These are phyloP conservation scores for Suillus spraguei DNA, from an alignment of 768 basidiomycete genomes.

Conservation along the genomic window DNA sequence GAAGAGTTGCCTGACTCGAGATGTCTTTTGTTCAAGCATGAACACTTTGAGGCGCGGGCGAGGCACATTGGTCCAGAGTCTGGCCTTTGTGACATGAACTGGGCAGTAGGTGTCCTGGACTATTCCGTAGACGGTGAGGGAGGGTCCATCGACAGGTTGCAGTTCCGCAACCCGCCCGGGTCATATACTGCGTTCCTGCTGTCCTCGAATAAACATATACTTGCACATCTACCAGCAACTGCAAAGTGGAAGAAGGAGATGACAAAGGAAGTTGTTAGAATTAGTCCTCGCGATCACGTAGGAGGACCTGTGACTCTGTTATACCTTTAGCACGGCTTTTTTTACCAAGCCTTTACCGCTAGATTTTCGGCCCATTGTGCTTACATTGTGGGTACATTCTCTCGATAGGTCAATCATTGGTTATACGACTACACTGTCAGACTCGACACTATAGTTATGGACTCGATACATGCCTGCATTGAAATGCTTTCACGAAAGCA, in stretches of 20 bases:
- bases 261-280: neutral
- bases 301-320: neutral
- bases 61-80: too few species aligned
- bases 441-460: neutral
- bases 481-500: neutral
- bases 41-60: too few species aligned
- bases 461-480: neutral
- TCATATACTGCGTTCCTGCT: slow-evolving; percentile 11
- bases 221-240: neutral
- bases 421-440: neutral
- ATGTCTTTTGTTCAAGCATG: too few species aligned
- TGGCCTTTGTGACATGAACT: neutral
- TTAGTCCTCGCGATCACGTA: neutral
- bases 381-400: neutral
- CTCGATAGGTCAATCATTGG: neutral
- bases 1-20: too few species aligned
- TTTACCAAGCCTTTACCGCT: neutral
- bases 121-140: neutral
- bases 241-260: slow-evolving; percentile 11
- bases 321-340: slow-evolving; percentile 1
- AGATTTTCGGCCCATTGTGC: neutral
- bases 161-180: too few species aligned
- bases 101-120: slow-evolving; percentile 14
- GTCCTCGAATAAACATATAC: neutral
- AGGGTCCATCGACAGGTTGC: neutral